Evolutionary conservation across 2,329 filamentous ascomycete genomes (phyloP), one percentile per base, ranked within the genome.

Genomic region (Fusarium sacchari): DNA sequence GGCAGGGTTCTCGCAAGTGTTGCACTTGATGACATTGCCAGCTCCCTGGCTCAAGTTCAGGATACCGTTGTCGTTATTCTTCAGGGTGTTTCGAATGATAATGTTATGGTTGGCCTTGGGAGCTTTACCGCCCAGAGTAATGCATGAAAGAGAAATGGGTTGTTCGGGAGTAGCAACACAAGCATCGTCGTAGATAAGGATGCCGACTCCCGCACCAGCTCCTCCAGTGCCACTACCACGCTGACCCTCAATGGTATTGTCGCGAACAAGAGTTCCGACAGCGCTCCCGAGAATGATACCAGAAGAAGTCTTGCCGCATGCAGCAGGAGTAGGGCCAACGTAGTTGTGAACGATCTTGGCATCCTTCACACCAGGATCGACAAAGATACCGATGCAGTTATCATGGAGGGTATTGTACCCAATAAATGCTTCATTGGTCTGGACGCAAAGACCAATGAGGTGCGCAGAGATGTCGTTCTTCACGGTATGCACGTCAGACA

Each of bases 381-480:
- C 76, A 57, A 79, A 80, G 36, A 78, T 73, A 6, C 79, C 82
- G 36, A 73, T 66, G 59, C 82, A 84, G 56, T 67, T 70, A 22
- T 77, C 69, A 1, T 58, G 71, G n/a, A 83, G 79, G 5, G 67
- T 73, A 43, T 84, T 84, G 66, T 81, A 62, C 37, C 78, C 72
- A 5, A 83, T 59, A 6, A 80, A 70, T 8, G 81, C 81, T 0
- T 67, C 52, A 10, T 78, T 71, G 3, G 81, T 83, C 69, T 83
- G 81, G 3, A 83, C 76, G 32, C 82, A 83, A 14, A 83, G 73
- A 12, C 77, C 81, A 43, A 82, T 76, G 24, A 7, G 24, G n/a
- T 81, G 78, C 8, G 76, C 75, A 5, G 78, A 77, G 28, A 83
- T 68, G 6, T 75, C 63, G 64, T 83, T 83, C 43, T 78, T 64